Base-by-base conservation (phyloP, 1,284 basidiomycete species). In the Malassezia arunalokei region DNA sequence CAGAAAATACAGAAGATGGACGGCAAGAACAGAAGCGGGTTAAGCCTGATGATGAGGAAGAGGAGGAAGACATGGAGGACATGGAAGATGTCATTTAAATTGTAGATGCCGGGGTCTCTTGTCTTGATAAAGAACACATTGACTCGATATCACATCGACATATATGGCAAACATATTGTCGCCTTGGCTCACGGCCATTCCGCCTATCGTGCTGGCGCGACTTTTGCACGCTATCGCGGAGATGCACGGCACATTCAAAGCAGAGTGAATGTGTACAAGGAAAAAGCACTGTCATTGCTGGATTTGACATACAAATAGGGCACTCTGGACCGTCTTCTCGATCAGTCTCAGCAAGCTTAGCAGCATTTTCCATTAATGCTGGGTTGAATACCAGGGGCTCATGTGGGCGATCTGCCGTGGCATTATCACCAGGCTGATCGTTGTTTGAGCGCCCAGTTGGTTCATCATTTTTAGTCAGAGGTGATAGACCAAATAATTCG, bases 241-340 rank as follows among this genome's bases (percentile, higher is more conserved):
- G 29, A 37, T 65, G 66, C 6, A 69, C 63, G 0, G 67, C 66
- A 39, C 70, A 73, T 27, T 71, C 67, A 11, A 69, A 53, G 42
- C 70, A 73, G 27, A 73, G 49, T 6, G 66, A 65, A 42, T 73
- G 70, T 15, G 70, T 71, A 43, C 70, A 73, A n/a, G 70, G 70
- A 28, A 73, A 45, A 8, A 73, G 48, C 20, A 73, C 37, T 2
- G 70, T 73, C 3, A 61, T 63, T n/a, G 70, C 63, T 1, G 67
- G 65, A 2, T 54, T 41, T 15, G 56, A 58, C 15, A 73, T 61
- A 43, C 70, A 73, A 45, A 73, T 73, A 15, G 69, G 49, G 50
- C 70, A 73, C 43, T 73, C 70, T 14, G 56, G 40, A 0, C 64
- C 65, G 31, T 60, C 63, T 17, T 49, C 44, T 5, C 52, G 59